Base-by-base conservation (phyloP, 2,329 filamentous ascomycete species). In the Colletotrichum cereale region DNA sequence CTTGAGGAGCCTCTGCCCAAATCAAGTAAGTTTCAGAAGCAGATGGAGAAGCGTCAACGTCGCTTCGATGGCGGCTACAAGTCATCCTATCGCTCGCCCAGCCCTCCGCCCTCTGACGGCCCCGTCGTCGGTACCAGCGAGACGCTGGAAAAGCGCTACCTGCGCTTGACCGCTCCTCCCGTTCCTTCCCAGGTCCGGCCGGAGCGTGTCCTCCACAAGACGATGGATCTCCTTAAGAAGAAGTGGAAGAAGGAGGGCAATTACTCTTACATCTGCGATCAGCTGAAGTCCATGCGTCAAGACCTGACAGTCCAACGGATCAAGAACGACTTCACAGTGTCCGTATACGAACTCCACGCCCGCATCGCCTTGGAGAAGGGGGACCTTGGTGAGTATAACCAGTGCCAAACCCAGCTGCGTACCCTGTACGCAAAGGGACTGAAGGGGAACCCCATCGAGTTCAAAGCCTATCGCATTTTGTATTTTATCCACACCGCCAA, bases 341-440 rank as follows among this genome's bases (percentile, higher is more conserved):
- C 89, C 74, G 96, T 98, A 58, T 99, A 99, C 83, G 96, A 99
- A 85, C 97, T 96, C 73, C 96, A 99, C 84, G 96, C 96, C 74
- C 92, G 96, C 73, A 98, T 99, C 84, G 96, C 96, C 76, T 87
- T 99, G 83, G 96, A 99, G 84, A 98, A 97, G 89, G 95, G 93
- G 84, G 96, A 99, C 87, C 90, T 98, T 86, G 96, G 96, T 99
- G 96, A 99, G 96, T 99, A 99, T 96, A 99, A 99, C 87, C 96
- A 99, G 89, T 99, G 96, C 84, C 96, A 99, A 87, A 98, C 96
- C 79, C 96, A 99, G 86, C 88, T 99, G 80, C 94, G 94, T 83
- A 94, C 93, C 75, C 86, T 99, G 78, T 98, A 99, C 84, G 90
- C 90, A 82, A 90, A 94, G 85, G 93, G 93, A 76, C 86, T 97